phyloP scores from a whole-genome alignment of 202 grass and related monocot species.

The Miscanthus sacchariflorus region DNA sequence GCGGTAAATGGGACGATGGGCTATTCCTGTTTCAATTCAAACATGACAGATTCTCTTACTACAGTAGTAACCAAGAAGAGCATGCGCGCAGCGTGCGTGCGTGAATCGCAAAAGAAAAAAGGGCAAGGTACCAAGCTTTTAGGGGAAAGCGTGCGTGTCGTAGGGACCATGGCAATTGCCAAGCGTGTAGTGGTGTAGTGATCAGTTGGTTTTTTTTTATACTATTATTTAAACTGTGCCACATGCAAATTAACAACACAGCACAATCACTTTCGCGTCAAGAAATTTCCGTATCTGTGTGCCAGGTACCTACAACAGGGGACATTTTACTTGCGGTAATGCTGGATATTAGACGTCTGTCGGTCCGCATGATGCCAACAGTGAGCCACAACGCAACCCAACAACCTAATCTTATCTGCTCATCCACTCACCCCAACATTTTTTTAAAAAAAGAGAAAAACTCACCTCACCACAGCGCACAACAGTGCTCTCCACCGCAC shows the following conservation, averaged over 20 bases:
- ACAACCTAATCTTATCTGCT: no score
- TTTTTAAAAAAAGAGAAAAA: no score
- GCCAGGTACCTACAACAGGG: neutral
- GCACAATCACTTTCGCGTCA: constrained; percentile 36
- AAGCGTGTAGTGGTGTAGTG: neutral
- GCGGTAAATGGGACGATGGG: no score
- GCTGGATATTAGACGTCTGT: no score
- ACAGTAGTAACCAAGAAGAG: constrained; percentile 8
- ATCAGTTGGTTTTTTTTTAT: neutral
- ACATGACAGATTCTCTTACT: neutral
- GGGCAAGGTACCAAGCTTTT: constrained; percentile 31
- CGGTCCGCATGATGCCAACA: no score
- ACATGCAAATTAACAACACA: neutral
- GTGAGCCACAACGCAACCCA: no score
- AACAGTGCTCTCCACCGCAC: no score
- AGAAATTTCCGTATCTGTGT: constrained; percentile 8
- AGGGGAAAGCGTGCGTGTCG: constrained; percentile 12
- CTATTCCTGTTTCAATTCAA: neutral
- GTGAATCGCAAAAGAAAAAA: constrained; percentile 2
- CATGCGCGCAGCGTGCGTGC: no score
- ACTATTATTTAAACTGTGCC: neutral
- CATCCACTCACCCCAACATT: no score
- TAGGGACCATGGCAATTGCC: constrained; percentile 40
- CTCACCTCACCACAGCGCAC: no score
- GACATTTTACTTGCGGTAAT: no score